Base-by-base conservation (phyloP, 768 basidiomycete species). In the Leucosporidium creatinivorum region DNA sequence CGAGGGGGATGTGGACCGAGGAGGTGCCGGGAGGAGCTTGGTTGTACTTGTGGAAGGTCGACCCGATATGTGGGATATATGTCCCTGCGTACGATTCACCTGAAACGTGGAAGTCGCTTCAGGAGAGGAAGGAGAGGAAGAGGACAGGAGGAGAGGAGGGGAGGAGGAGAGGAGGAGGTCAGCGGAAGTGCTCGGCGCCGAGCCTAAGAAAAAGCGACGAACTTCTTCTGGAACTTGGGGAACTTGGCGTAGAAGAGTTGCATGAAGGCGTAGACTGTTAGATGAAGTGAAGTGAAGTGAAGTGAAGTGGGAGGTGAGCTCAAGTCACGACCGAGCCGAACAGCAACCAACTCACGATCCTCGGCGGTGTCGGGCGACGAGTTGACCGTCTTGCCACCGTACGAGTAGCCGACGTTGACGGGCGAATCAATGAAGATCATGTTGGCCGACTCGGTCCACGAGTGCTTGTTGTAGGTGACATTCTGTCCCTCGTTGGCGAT, bases 391-490 rank as follows among this genome's bases (percentile, higher is more conserved):
- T 85, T 85, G 48, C 86, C 86, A 18, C 85, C 83, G 76, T 93
- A 97, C 1, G 90, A 93, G 79, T 83, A 94, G 39, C 94, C 93
- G 49, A 96, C 93, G 64, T 88, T 85, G 73, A 93, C 39, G 15
- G 39, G 39, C 39, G 39, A 44, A 76, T 86, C 85, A 55, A 80
- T 70, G 66, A 75, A 73, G 66, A 75, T 74, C 48, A 71, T 65
- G 65, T 64, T 65, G 52, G 72, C 73, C 18, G 62, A 64, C 57
- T 91, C 83, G 73, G 87, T 99, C 94, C 94, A 99, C 72, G 87
- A 87, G 81, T 89, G 77, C 9, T 85, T 83, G 79, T 99, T 97
- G 76, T 76, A 75, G 1, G 85, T 86, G 21, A 85, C 86, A 79
- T 86, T 87, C 67, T 80, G 79, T 44, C 91, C 91, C 1, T 85